Base-by-base conservation (phyloP, 1,284 basidiomycete species). In the Trichosporon ovoides region DNA sequence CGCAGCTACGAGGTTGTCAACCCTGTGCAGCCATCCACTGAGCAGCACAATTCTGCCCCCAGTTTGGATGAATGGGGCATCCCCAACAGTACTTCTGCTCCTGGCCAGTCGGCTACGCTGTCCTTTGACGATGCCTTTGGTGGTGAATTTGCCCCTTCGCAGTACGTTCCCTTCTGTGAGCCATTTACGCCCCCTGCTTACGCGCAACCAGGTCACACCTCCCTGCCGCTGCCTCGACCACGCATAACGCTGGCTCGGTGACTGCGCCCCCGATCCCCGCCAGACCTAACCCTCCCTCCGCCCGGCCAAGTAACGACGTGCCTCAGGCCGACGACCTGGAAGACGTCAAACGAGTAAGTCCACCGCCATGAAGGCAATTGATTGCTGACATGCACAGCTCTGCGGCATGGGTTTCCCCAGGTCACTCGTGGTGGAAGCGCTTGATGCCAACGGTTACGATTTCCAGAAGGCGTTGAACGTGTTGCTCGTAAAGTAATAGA, bases 111-210 rank as follows among this genome's bases (percentile, higher is more conserved):
- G 7, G 13, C 52, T 1, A 63, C 62, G 53, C 70, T 81, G 53
- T 80, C 81, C 0, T 84, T 84, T 66, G 83, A 83, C 56, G 81
- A 83, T 54, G 78, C 79, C 0, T 85, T 84, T 65, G 77, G 80
- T 48, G 68, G 64, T 2, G 71, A 71, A 28, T 74, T 73, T 58
- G 67, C 68, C 43, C 66, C 67, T 49, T 56, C 61, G 49, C 60
- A 66, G 43, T 48, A 16, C 24, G 43, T 13, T 3, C n/a, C 16
- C 35, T 37, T 13, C n/a, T n/a, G n/a, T 14, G 35, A 31, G 16
- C 13, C 2, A 38, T 38, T 5, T 18, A n/a, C 36, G 18, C 7
- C 12, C 7, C 10, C 7, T 31, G 14, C 11, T 31, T 16, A 3
- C 22, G n/a, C 13, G 28, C 43, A 13, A n/a, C 7, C 43, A 48